A percentile compares a stretch with the other conserved stretches of the same genome.
Evolutionary conservation across 148 eudicot species (phyloP).

Genomic region (Diospyros lotus): DNA sequence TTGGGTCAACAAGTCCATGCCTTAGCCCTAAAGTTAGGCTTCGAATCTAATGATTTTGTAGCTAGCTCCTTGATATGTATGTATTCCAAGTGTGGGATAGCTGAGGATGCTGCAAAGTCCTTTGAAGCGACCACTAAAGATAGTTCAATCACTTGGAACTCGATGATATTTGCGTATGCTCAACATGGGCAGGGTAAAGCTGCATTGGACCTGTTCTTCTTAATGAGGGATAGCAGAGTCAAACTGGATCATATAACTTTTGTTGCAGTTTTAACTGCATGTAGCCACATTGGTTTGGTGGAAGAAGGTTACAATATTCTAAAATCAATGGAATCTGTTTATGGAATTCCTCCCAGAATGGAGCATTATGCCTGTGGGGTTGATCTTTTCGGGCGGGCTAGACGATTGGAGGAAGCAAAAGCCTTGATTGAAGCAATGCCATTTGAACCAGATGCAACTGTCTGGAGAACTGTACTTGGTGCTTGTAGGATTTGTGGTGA

Average conservation of each 20-base stretch:
- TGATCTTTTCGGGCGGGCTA: constrained; percentile 61
- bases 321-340: constrained; percentile 41
- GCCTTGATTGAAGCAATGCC: constrained; percentile 53
- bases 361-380: constrained; percentile 68
- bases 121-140: constrained; percentile 42
- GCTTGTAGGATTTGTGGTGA: constrained; percentile 63
- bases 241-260: constrained; percentile 63
- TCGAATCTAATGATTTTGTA: constrained; percentile 9
- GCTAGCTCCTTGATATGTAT: too few species aligned
- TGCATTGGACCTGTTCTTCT: constrained; percentile 47
- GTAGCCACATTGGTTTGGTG: constrained; percentile 65
- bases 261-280: constrained; percentile 63
- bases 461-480: constrained; percentile 52
- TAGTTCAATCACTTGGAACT: constrained; percentile 58
- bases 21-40: constrained; percentile 45
- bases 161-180: constrained; percentile 37
- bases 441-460: constrained; percentile 62
- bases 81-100: constrained; percentile 56
- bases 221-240: constrained; percentile 39
- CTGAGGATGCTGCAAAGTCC: constrained; percentile 43
- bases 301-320: constrained; percentile 51
- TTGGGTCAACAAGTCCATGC: constrained; percentile 59
- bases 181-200: constrained; percentile 56
- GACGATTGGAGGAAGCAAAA: constrained; percentile 46
- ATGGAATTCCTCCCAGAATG: constrained; percentile 46